A percentile compares a stretch with the other conserved stretches of the same genome.
These are phyloP conservation scores for Durio zibethinus DNA, from an alignment of 345 rosid genomes.

Conservation along the genomic window DNA sequence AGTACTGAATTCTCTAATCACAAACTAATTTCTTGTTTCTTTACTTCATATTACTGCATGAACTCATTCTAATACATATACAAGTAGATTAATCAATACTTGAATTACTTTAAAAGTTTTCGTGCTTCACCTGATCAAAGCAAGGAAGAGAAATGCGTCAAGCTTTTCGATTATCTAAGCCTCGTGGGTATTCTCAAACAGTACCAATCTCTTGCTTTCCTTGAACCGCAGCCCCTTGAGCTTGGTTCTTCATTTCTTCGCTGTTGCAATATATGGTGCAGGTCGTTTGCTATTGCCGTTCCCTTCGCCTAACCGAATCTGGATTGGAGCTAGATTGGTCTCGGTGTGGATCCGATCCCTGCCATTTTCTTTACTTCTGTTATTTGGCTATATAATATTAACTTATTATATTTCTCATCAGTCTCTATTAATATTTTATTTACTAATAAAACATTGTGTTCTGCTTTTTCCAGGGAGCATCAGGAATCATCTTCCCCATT, in stretches of 20 bases:
- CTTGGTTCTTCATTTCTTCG: constrained; percentile 45
- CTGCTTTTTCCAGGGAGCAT: constrained; percentile 36
- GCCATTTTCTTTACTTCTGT: neutral
- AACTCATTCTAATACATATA: neutral
- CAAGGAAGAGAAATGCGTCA: constrained; percentile 47
- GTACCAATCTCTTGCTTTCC: constrained; percentile 48
- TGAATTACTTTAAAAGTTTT: too few relatives aligned
- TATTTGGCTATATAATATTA: neutral
- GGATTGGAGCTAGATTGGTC: constrained; percentile 45
- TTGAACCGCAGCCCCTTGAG: constrained; percentile 37
- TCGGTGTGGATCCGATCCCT: constrained; percentile 20
- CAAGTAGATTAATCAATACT: too few relatives aligned
- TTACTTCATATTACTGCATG: neutral
- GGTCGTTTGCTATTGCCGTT: constrained; percentile 39
- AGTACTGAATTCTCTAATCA: neutral
- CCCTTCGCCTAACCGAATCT: constrained; percentile 45
- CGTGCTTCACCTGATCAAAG: constrained; percentile 40
- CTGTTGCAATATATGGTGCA: constrained; percentile 46
- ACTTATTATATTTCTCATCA: neutral
- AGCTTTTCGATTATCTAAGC: constrained; percentile 41
- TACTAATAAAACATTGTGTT: neutral
- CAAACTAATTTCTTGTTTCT: neutral
- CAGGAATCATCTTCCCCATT: constrained; percentile 47
- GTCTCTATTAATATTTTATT: neutral
- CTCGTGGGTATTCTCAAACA: constrained; percentile 40